These are phyloP conservation scores for Clitoria ternatea DNA, from an alignment of 306 rosid species.

Conservation along the genomic window DNA sequence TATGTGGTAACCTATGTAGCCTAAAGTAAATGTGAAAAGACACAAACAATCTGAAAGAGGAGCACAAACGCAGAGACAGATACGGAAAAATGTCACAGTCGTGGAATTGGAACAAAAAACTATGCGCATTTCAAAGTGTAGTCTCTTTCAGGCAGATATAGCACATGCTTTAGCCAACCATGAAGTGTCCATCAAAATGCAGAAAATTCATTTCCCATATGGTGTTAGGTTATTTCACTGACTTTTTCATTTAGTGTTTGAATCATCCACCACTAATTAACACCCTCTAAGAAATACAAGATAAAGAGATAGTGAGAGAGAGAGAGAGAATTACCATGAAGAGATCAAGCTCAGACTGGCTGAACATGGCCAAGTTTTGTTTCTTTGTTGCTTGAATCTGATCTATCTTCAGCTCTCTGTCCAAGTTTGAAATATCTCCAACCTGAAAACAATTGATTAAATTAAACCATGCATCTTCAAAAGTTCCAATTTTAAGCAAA, in stretches of 20 bases:
- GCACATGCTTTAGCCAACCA: constrained; percentile 34
- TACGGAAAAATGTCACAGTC: constrained; percentile 28
- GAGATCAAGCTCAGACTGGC: constrained; percentile 69
- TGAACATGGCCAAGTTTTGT: constrained; percentile 34
- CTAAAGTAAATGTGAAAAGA: constrained; percentile 33
- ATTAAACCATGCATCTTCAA: neutral
- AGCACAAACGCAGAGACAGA: constrained; percentile 35
- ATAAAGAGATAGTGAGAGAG: neutral
- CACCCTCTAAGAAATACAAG: too few relatives aligned
- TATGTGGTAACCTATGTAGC: constrained; percentile 14
- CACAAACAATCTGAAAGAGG: neutral
- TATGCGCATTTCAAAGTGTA: constrained; percentile 25
- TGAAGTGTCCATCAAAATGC: constrained; percentile 20
- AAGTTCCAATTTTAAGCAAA: neutral
- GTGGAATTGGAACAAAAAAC: constrained; percentile 45
- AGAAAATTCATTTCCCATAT: neutral
- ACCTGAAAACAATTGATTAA: constrained; percentile 44
- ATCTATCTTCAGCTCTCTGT: constrained; percentile 35
- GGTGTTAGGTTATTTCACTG: constrained; percentile 26
- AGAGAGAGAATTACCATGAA: constrained; percentile 58
- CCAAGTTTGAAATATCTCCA: constrained; percentile 41
- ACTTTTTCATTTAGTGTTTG: constrained; percentile 18
- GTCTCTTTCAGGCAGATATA: constrained; percentile 32
- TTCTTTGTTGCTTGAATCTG: constrained; percentile 38
- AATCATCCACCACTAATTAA: too few relatives aligned